Base-by-base conservation (phyloP, 225 moss, liverwort and hornwort genomes). In the Sphagnum tenellum region DNA sequence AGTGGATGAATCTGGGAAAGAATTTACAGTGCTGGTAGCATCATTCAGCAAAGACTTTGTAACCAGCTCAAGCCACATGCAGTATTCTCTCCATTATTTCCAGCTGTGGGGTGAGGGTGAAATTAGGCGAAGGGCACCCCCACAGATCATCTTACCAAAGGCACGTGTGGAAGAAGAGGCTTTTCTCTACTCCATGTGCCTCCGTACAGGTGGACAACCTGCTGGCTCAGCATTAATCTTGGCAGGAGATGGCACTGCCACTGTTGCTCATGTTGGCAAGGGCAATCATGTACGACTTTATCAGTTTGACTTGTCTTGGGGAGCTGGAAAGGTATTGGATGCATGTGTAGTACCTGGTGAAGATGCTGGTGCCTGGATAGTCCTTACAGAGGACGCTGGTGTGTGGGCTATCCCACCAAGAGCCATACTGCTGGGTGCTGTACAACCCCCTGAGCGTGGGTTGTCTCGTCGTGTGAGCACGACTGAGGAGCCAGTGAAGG, bases 361-460 rank as follows among this genome's bases (percentile, higher is more conserved):
- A 8, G 86, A 77, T 56, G 85, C 77, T 54, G 88, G 92, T 49
- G 82, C 89, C 65, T 96, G 95, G 95, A 72, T 88, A 57, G 88
- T 90, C 29, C 92, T 96, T 50, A 88, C 92, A 54, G 95, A 92
- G 71, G 84, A 88, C 79, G 86, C 95, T 64, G 95, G 95, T n/a
- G 86, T 96, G 55, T 96, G 95, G 95, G 92, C 80, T 47, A 77
- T 92, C 78, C 92, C 95, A 45, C 85, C 83, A 62, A 83, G 83
- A 61, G 75, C 81, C 46, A 75, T 96, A 64, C 74, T 88, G 58
- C 49, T 81, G 44, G 88, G 85, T 64, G 80, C 75, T 60, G 76
- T 77, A 48, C 84, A 92, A 58, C 77, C 77, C 59, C 78, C 74
- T 2, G 81, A 80, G 59, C 81, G 86, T 49, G 81, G 71, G 65